These are phyloP conservation scores for Gleditsia sinensis DNA, from an alignment of 306 rosid species.

Conservation along the genomic window DNA sequence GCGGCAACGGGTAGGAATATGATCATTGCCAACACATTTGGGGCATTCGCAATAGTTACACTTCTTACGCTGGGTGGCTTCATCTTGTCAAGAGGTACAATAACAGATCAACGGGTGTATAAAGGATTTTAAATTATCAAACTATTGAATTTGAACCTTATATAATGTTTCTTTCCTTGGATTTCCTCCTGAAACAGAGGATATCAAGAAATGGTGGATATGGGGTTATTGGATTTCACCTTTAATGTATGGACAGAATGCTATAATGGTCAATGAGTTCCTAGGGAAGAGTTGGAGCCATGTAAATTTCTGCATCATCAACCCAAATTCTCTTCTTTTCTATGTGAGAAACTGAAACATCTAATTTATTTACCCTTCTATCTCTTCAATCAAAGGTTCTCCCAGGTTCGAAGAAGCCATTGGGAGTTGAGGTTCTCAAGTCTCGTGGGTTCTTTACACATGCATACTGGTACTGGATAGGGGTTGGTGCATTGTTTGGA, in stretches of 20 bases:
- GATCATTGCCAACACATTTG: constrained; percentile 59
- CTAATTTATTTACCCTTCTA: not conserved
- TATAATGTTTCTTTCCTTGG: not conserved
- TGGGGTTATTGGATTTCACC: constrained; percentile 89
- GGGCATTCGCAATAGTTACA: constrained; percentile 53
- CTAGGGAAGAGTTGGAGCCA: constrained; percentile 66
- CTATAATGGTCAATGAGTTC: constrained; percentile 67
- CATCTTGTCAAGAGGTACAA: constrained; percentile 67
- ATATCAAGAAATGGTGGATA: constrained; percentile 64
- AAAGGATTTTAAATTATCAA: not conserved
- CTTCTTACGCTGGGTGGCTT: constrained; percentile 65
- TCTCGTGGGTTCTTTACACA: constrained; percentile 57
- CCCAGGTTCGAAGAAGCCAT: constrained; percentile 39
- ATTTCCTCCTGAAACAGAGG: constrained; percentile 35
- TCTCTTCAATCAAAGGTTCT: constrained; percentile 42
- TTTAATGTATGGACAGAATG: constrained; percentile 69
- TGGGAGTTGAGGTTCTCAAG: constrained; percentile 55
- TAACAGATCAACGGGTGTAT: not conserved
- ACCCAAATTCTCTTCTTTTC: not conserved
- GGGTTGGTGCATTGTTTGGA: constrained; percentile 62
- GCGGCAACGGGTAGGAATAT: constrained; percentile 56
- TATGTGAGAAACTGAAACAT: not conserved
- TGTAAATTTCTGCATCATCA: constrained; percentile 40
- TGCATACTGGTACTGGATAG: constrained; percentile 78
- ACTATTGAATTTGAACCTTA: constrained; percentile 17